Percentiles rank a stretch among this genome's conserved stretches.
These are phyloP conservation scores for Ganoderma resinaceum DNA, from an alignment of 1,284 basidiomycete genomes.

Conservation along the genomic window DNA sequence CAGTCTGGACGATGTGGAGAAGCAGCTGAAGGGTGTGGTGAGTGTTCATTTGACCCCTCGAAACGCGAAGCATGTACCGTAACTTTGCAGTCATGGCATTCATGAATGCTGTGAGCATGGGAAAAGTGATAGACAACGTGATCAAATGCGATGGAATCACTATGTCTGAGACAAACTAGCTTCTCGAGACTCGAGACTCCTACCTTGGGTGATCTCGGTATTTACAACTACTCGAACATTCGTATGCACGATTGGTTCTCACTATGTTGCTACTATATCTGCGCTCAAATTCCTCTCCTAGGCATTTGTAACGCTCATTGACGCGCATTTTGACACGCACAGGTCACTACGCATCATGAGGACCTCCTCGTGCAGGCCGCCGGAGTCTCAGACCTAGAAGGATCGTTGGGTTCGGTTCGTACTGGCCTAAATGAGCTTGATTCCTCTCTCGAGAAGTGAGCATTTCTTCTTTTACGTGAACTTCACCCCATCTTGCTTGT, in stretches of 20 bases:
- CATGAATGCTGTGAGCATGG: not conserved
- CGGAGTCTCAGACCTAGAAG: constrained; percentile 67
- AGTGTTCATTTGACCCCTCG: constrained; percentile 39
- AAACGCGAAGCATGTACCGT: not conserved
- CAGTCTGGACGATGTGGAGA: constrained; percentile 88
- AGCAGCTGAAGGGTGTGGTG: constrained; percentile 86
- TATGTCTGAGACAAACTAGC: not conserved
- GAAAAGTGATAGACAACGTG: not conserved
- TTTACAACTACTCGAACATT: not conserved
- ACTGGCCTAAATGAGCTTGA: constrained; percentile 74
- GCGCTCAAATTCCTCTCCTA: not conserved
- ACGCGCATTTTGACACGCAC: not conserved
- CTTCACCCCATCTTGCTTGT: not conserved
- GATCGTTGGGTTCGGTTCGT: constrained; percentile 66
- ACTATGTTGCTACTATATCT: not conserved
- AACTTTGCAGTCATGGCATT: not conserved
- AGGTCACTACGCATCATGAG: constrained; percentile 80
- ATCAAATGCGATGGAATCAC: not conserved
- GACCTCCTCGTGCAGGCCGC: constrained; percentile 76
- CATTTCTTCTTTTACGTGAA: constrained; percentile 31
- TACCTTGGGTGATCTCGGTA: not conserved
- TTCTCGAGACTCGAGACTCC: not conserved
- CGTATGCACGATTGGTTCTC: not conserved
- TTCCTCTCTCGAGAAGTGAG: constrained; percentile 74
- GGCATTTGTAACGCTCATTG: not conserved